A percentile compares a stretch with the other conserved stretches of the same genome.
phyloP scores from a whole-genome alignment of 192 early-diverging fungal genomes.

The Coemansia sp. region DNA sequence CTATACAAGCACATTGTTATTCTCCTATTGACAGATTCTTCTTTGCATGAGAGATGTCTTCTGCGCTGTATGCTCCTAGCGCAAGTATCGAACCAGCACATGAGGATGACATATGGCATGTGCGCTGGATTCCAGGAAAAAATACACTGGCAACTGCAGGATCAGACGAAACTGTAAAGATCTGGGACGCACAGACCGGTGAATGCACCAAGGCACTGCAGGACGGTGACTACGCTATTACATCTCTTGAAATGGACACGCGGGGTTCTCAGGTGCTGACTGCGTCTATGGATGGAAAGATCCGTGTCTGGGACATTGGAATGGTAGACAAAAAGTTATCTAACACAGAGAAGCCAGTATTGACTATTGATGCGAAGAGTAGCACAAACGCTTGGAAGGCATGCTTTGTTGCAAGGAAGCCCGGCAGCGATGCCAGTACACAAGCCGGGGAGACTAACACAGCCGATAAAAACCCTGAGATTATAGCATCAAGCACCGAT shows the following conservation, averaged over 20 bases:
- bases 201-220: slow-evolving; percentile 27
- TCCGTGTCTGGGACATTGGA: slow-evolving; percentile 45
- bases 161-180: slow-evolving; percentile 40
- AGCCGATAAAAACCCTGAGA: not conserved
- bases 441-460: not conserved
- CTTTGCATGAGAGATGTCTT: slow-evolving; percentile 23
- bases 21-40: not conserved
- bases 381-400: slow-evolving; percentile 48
- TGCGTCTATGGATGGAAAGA: slow-evolving; percentile 53
- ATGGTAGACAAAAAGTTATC: not conserved
- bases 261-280: slow-evolving; percentile 42
- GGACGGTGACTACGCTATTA: slow-evolving; percentile 45
- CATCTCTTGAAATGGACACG: slow-evolving; percentile 44
- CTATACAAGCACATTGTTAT: not conserved
- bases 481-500: slow-evolving; percentile 44
- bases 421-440: slow-evolving; percentile 1
- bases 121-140: slow-evolving; percentile 45
- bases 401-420: slow-evolving; percentile 27
- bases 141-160: slow-evolving; percentile 43
- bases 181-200: slow-evolving; percentile 47
- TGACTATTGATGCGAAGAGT: slow-evolving; percentile 31
- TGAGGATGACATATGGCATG: slow-evolving; percentile 52
- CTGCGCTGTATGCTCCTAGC: slow-evolving; percentile 37
- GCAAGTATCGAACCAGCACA: slow-evolving; percentile 42
- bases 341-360: slow-evolving; percentile 9